These are phyloP conservation scores for Megacollybia marginata DNA, from an alignment of 768 basidiomycete genomes.

Conservation along the genomic window DNA sequence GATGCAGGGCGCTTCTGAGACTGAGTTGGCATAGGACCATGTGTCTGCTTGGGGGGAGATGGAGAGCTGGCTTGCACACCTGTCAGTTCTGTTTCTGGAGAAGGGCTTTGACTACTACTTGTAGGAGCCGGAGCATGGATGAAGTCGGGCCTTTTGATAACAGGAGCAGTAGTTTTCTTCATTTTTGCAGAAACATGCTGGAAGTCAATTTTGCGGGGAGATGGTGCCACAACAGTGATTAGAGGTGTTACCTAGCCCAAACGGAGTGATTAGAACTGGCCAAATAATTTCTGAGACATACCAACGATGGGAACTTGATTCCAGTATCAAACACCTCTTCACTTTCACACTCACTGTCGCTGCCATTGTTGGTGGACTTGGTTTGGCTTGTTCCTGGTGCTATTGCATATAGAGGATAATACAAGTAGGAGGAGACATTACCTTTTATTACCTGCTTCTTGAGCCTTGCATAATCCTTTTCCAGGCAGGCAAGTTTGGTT, in stretches of 20 bases:
- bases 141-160: no score
- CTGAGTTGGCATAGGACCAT: neutral
- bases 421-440: no score
- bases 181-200: no score
- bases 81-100: neutral
- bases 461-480: neutral
- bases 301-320: no score
- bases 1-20: no score
- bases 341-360: neutral
- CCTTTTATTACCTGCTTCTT: neutral
- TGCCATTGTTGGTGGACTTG: neutral
- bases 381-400: neutral
- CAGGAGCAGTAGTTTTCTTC: no score
- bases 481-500: neutral
- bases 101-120: neutral
- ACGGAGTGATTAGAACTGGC: no score
- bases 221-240: no score
- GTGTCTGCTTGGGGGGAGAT: neutral
- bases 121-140: no score
- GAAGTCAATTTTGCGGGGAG: no score
- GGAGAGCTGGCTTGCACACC: neutral
- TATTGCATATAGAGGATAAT: neutral
- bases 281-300: no score
- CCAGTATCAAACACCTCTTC: neutral
- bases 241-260: no score